Evolutionary conservation across 2,329 filamentous ascomycete species (phyloP).

Genomic region (Colletotrichum acutatum): DNA sequence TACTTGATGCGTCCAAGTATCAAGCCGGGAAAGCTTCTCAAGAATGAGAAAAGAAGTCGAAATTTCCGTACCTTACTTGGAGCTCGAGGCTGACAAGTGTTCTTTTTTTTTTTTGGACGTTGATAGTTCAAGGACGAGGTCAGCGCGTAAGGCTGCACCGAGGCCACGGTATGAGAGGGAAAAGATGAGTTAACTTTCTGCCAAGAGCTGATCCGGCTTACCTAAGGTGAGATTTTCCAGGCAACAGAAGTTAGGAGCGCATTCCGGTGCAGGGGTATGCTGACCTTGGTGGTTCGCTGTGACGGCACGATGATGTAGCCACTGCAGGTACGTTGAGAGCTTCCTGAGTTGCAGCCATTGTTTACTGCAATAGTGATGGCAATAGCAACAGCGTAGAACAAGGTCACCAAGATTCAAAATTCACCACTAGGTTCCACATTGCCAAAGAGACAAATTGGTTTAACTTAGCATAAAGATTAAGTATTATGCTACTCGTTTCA

Average conservation of each 20-base stretch:
- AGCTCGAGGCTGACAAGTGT: constrained; percentile 18
- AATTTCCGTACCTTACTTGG: not conserved
- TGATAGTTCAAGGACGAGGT: not conserved
- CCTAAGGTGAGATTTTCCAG: constrained; percentile 23
- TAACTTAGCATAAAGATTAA: constrained; percentile 21
- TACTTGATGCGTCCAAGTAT: not conserved
- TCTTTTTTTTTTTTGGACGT: not conserved
- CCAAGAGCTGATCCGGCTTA: constrained; percentile 26
- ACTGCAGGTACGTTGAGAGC: constrained; percentile 32
- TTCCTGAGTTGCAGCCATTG: not conserved
- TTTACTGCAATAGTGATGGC: not conserved
- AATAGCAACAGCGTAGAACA: not conserved
- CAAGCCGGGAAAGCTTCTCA: not conserved
- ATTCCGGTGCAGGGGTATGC: constrained; percentile 24
- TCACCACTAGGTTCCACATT: not conserved
- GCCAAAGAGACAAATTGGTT: not conserved
- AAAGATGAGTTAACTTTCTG: constrained; percentile 24
- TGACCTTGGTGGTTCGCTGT: not conserved
- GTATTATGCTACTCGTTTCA: constrained; percentile 6
- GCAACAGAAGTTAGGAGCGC: constrained; percentile 25
- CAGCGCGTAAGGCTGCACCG: constrained; percentile 15
- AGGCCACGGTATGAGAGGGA: constrained; percentile 6
- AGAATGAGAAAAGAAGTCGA: not conserved
- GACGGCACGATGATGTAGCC: constrained; percentile 35
- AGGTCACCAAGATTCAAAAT: not conserved